A percentile compares a stretch with the other conserved stretches of the same genome.
phyloP scores from a whole-genome alignment of 495 filamentous ascomycete genomes.

The Penicillium maclennaniae region DNA sequence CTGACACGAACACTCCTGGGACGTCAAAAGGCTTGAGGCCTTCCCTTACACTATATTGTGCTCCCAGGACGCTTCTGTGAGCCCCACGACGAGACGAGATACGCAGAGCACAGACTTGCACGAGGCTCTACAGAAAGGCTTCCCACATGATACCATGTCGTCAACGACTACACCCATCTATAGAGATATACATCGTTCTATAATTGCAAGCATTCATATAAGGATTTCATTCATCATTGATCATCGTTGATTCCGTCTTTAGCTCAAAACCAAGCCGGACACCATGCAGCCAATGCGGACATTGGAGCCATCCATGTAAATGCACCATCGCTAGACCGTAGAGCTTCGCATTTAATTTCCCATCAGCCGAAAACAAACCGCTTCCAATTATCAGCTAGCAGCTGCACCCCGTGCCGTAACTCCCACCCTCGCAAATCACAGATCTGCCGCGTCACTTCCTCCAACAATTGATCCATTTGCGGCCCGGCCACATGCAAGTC shows the following conservation, averaged over 20 bases:
- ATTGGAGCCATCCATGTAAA: neutral
- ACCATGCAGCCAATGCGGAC: neutral
- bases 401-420: constrained; percentile 64
- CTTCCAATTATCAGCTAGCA: constrained; percentile 73
- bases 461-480: constrained; percentile 73
- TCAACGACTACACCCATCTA: constrained; percentile 17
- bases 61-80: constrained; percentile 3
- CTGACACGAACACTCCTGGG: neutral
- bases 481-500: constrained; percentile 83
- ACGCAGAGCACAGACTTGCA: constrained; percentile 17
- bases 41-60: neutral
- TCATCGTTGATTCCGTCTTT: neutral
- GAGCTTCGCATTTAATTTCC: neutral
- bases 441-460: constrained; percentile 67
- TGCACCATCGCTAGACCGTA: neutral
- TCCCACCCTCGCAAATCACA: constrained; percentile 77
- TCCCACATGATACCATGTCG: constrained; percentile 24
- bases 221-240: neutral
- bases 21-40: neutral
- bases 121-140: constrained; percentile 5
- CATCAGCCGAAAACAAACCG: constrained; percentile 67
- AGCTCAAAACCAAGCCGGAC: neutral
- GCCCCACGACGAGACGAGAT: constrained; percentile 27
- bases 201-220: constrained; percentile 10
- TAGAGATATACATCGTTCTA: constrained; percentile 25